Evolutionary conservation across 208 protist species (phyloP).

Genomic region (Acanthamoeba triangularis): DNA sequence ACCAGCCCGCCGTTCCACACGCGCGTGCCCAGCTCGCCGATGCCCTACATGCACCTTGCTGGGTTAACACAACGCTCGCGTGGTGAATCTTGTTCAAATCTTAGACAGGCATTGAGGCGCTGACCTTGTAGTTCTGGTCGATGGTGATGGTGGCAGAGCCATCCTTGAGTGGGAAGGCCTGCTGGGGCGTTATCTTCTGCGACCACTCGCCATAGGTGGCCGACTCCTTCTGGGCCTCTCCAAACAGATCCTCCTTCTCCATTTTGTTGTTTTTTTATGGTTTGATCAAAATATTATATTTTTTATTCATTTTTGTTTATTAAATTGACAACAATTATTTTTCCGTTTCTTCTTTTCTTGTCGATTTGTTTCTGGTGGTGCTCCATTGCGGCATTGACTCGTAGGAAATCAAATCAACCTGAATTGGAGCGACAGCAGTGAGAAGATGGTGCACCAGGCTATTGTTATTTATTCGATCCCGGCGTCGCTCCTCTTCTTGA

Average conservation of each 20-base stretch:
- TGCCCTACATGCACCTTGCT: not conserved
- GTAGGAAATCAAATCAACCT: too few relatives aligned
- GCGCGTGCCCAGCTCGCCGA: slow-evolving; percentile 59
- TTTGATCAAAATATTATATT: not conserved
- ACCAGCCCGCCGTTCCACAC: slow-evolving; percentile 75
- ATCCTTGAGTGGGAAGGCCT: slow-evolving; percentile 66
- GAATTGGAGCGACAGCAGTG: not conserved
- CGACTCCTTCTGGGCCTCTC: slow-evolving; percentile 63
- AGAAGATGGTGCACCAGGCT: slow-evolving; percentile 54
- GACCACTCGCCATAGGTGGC: slow-evolving; percentile 60
- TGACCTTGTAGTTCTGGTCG: slow-evolving; percentile 68
- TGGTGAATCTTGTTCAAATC: too few relatives aligned
- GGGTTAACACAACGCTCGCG: too few relatives aligned
- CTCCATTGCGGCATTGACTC: not conserved
- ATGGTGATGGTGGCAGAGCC: slow-evolving; percentile 63
- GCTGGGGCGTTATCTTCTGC: slow-evolving; percentile 17
- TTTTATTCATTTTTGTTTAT: not conserved
- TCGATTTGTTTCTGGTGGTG: too few relatives aligned
- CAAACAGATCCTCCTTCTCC: slow-evolving; percentile 57
- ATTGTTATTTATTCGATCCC: slow-evolving; percentile 56
- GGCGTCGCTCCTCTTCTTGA: slow-evolving; percentile 7
- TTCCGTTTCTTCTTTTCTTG: not conserved
- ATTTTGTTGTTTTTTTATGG: not conserved
- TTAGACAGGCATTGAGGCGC: too few relatives aligned
- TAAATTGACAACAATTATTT: not conserved